Evolutionary conservation across 208 protist genomes (phyloP), one percentile per base, ranked within the genome.

Genomic region (Acanthamoeba castellanii): DNA sequence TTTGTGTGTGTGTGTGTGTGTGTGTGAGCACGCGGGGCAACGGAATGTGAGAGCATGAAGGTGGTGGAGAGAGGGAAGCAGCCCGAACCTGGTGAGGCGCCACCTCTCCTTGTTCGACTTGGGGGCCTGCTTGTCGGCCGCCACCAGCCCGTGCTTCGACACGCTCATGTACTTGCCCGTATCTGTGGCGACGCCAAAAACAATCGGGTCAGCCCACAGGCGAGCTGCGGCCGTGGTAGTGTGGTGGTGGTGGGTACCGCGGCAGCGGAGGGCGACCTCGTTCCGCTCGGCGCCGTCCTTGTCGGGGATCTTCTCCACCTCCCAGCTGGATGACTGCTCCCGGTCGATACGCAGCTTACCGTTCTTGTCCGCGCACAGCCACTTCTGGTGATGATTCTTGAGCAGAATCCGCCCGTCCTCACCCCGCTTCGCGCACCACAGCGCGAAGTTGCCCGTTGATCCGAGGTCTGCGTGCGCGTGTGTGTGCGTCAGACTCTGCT

Each of bases 311-410:
- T 64, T 87, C 78, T 87, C 78, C 6, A 87, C 3, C 50, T 87
- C 78, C 78, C 78, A 87, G 25, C 8, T 9, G 30, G 27, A 42
- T 2, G 78, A 22, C 18, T 87, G 27, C 52, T 37, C n/a, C 16
- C 13, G 18, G 8, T 55, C 52, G 52, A 72, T 16, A 47, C 22
- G 78, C n/a, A 87, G 45, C 78, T 87, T 87, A 16, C 78, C 78
- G 52, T 25, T 64, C 78, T 87, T 87, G 78, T 87, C 78, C 27
- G 78, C 20, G 25, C 7, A 61, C 25, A 87, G 78, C 78, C 78
- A 87, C n/a, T 87, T 87, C 52, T 87, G 78, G 78, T 87, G 78
- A 27, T 87, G 78, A 22, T 87, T 87, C 78, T 87, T 87, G 5
- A 87, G 11, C n/a, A 32, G 78, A 47, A 87, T 13, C 8, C 45